phyloP scores from a whole-genome alignment of 176 grass and related monocot genomes.

The Phyllostachys edulis region DNA sequence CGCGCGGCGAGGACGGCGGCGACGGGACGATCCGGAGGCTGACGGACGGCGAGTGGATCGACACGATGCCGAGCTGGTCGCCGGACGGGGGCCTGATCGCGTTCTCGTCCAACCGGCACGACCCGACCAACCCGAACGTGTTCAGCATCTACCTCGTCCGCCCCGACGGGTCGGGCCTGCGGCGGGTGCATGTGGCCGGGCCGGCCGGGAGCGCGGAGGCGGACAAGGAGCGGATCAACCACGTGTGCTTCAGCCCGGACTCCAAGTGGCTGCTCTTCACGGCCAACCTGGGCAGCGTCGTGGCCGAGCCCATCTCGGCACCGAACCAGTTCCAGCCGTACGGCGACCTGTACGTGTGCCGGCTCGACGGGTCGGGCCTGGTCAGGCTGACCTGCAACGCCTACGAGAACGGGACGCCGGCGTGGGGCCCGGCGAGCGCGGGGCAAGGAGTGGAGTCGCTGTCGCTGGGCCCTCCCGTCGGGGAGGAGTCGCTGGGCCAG shows the following conservation, averaged over 20 bases:
- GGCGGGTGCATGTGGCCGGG: constrained; percentile 63
- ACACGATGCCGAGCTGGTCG: constrained; percentile 96
- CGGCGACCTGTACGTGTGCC: constrained; percentile 74
- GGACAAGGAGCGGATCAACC: constrained; percentile 83
- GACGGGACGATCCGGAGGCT: constrained; percentile 32
- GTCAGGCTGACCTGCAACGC: constrained; percentile 71
- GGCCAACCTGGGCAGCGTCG: constrained; percentile 56
- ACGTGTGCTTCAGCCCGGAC: constrained; percentile 90
- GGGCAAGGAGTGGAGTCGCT: constrained; percentile 7
- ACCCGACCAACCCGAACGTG: constrained; percentile 45
- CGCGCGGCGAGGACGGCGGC: constrained; percentile 30
- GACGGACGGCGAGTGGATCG: constrained; percentile 80
- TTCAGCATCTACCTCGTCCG: constrained; percentile 83
- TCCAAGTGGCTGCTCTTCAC: constrained; percentile 83
- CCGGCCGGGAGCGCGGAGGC: constrained; percentile 43
- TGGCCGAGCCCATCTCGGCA: constrained; percentile 57
- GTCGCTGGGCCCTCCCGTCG: constrained; percentile 24
- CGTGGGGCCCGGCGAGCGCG: constrained; percentile 31
- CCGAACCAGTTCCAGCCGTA: constrained; percentile 93
- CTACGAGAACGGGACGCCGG: constrained; percentile 88
- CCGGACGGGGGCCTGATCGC: constrained; percentile 78
- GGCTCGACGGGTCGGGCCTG: constrained; percentile 58
- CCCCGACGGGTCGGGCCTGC: constrained; percentile 59
- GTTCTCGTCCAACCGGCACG: constrained; percentile 93
- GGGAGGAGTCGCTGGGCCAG: constrained; percentile 50